A percentile compares a stretch with the other conserved stretches of the same genome.
These are phyloP conservation scores for Aureobasidium vineae DNA, from an alignment of 2,329 filamentous ascomycete species.

Conservation along the genomic window DNA sequence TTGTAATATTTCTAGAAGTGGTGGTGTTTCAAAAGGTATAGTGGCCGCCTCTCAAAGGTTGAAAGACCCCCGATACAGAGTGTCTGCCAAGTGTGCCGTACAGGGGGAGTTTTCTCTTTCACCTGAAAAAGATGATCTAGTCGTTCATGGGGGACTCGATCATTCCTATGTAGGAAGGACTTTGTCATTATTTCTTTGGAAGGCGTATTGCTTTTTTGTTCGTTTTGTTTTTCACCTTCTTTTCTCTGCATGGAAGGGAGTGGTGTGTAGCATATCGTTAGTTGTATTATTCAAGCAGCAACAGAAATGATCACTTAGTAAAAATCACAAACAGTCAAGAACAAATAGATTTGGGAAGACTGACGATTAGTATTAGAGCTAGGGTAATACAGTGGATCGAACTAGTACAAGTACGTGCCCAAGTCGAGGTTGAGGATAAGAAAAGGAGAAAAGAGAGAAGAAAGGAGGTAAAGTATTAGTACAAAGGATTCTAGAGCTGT, in stretches of 20 bases:
- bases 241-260: not conserved
- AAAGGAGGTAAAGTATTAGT: not conserved
- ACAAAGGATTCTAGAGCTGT: not conserved
- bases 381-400: too few relatives aligned
- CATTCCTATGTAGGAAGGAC: not conserved
- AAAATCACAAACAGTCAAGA: too few relatives aligned
- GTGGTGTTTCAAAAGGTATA: not conserved
- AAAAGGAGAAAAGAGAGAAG: too few relatives aligned
- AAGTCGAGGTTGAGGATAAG: too few relatives aligned
- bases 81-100: not conserved
- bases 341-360: too few relatives aligned
- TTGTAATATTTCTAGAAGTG: constrained; percentile 7
- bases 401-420: too few relatives aligned
- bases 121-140: not conserved
- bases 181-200: not conserved
- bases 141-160: not conserved
- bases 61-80: not conserved
- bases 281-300: not conserved
- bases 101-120: not conserved
- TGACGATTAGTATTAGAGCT: too few relatives aligned
- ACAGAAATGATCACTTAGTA: not conserved
- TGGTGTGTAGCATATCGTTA: not conserved
- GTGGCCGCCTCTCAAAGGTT: not conserved
- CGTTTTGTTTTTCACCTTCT: not conserved
- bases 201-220: not conserved